A percentile compares a stretch with the other conserved stretches of the same genome.
Conservation (phyloP, 225 moss, liverwort and hornwort species). For the Rhytidiadelphus loreus region DNA sequence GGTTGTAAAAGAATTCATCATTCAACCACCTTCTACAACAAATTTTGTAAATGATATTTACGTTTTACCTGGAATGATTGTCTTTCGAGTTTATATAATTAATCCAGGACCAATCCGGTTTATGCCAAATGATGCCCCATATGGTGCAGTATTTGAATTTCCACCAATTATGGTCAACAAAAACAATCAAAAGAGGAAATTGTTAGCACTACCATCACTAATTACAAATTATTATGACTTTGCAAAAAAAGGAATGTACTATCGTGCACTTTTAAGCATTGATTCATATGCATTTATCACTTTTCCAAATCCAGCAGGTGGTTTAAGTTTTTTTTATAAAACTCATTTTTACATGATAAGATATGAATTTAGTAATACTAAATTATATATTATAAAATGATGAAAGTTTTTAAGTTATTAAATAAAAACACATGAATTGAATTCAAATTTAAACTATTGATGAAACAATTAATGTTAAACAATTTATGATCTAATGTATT, state of each 20-base stretch:
- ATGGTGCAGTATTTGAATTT: conserved; percentile 29
- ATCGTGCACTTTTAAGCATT: conserved; percentile 22
- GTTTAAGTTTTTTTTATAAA: not conserved
- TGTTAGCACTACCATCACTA: not conserved
- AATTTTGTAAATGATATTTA: conserved; percentile 19
- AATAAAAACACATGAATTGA: not conserved
- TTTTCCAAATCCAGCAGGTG: conserved; percentile 13
- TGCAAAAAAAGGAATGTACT: conserved; percentile 35
- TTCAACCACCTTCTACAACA: conserved; percentile 30
- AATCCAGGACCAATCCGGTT: conserved; percentile 23
- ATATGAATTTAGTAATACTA: not conserved
- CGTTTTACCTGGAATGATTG: conserved; percentile 21
- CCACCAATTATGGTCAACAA: conserved; percentile 6
- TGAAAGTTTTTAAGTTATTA: not conserved
- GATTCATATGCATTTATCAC: conserved; percentile 12
- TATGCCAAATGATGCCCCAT: conserved; percentile 42
- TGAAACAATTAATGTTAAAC: not conserved
- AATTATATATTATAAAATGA: not conserved
- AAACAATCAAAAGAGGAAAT: conserved; percentile 3
- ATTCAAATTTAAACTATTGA: not conserved
- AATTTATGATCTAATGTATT: not conserved
- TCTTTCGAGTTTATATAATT: conserved; percentile 30
- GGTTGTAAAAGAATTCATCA: conserved; percentile 18
- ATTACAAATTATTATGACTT: conserved; percentile 20
- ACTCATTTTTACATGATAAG: not conserved